Percentiles rank a stretch among this genome's conserved stretches.
Evolutionary conservation across 2,329 filamentous ascomycete genomes (phyloP).

Genomic region (Claviceps maximensis): DNA sequence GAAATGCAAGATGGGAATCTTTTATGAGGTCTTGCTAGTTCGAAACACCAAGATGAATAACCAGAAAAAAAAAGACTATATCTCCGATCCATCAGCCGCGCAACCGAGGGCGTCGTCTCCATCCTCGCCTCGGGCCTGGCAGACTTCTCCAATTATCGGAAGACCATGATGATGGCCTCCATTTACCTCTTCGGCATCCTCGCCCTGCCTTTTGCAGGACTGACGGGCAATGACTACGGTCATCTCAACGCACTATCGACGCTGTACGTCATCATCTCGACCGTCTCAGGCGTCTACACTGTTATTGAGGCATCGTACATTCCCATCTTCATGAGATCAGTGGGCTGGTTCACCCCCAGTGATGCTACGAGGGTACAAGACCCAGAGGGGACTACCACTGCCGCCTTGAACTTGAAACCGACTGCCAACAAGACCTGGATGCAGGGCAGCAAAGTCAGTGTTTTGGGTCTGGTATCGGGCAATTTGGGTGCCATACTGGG

Average conservation of each 20-base stretch:
- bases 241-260: conserved; percentile 9
- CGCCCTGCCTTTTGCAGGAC: conserved; percentile 9
- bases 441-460: conserved; percentile 9
- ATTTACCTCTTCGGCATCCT: conserved; percentile 11
- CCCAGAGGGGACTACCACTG: background rate
- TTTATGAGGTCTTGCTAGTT: background rate
- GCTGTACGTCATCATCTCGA: conserved; percentile 7
- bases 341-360: conserved; percentile 4
- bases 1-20: background rate
- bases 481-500: conserved; percentile 10
- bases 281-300: conserved; percentile 9
- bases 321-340: conserved; percentile 11
- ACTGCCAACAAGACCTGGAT: conserved; percentile 5
- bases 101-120: conserved; percentile 9
- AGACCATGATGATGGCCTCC: conserved; percentile 11
- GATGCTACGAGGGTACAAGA: conserved; percentile 2
- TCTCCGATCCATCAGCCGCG: conserved; percentile 9
- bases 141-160: conserved; percentile 11
- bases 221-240: conserved; percentile 8
- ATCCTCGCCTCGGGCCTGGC: conserved; percentile 9
- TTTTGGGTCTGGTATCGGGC: conserved; percentile 8
- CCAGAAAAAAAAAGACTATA: conserved; percentile 7
- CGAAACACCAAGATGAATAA: background rate
- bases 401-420: too few species aligned
- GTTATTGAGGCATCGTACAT: conserved; percentile 11